Conservation (phyloP, 2,329 filamentous ascomycete genomes). For the Neoarthrinium moseri region DNA sequence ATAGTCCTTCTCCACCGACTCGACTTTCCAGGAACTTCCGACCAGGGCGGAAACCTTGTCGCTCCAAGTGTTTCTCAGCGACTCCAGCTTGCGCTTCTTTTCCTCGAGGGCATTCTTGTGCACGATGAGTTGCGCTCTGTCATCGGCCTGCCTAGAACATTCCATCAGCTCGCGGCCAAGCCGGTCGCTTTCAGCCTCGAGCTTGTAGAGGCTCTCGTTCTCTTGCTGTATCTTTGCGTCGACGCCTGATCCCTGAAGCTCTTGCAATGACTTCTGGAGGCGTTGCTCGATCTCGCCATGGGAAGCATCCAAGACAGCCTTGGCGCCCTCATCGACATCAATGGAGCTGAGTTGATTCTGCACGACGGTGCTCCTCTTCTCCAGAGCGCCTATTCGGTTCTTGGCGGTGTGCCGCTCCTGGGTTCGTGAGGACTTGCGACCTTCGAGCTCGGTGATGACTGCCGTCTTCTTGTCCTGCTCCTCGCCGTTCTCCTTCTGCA, state of each 20-base stretch:
- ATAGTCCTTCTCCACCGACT: conserved; percentile 69
- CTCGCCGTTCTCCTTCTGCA: conserved; percentile 70
- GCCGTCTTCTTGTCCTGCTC: conserved; percentile 73
- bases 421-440: conserved; percentile 67
- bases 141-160: conserved; percentile 75
- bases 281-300: conserved; percentile 66
- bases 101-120: conserved; percentile 78
- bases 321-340: conserved; percentile 80
- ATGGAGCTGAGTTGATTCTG: conserved; percentile 72
- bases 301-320: conserved; percentile 73
- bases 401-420: conserved; percentile 74
- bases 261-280: conserved; percentile 61
- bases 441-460: conserved; percentile 70
- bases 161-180: conserved; percentile 81
- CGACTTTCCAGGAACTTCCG: conserved; percentile 64
- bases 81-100: conserved; percentile 72
- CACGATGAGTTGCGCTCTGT: conserved; percentile 80
- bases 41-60: conserved; percentile 67
- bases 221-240: conserved; percentile 69
- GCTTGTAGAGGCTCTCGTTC: conserved; percentile 61
- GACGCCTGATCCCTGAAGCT: conserved; percentile 63
- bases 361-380: conserved; percentile 64
- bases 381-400: conserved; percentile 70
- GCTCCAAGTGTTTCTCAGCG: conserved; percentile 72
- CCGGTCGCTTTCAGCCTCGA: conserved; percentile 71